A percentile compares a stretch with the other conserved stretches of the same genome.
Evolutionary conservation across 306 rosid genomes (phyloP).

Genomic region (Amphicarpaea edgeworthii): DNA sequence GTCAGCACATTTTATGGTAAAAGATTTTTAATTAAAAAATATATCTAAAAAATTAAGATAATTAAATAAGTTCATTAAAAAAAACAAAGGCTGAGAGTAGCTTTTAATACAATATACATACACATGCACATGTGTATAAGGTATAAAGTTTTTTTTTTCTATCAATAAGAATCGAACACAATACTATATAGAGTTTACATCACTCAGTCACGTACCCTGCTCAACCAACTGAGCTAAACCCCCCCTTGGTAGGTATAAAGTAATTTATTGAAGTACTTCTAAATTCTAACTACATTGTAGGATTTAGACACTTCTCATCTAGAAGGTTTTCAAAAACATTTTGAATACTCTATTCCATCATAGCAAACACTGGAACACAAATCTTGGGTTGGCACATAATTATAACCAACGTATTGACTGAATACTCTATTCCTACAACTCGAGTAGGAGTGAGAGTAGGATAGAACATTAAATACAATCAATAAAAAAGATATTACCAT

Average conservation of each 20-base stretch:
- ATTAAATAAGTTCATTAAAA: background rate
- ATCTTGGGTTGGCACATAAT: background rate
- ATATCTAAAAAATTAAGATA: background rate
- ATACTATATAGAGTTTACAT: too few species aligned
- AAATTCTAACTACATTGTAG: background rate
- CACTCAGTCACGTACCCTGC: too few species aligned
- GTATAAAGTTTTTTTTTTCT: too few species aligned
- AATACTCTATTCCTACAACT: background rate
- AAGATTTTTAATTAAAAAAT: background rate
- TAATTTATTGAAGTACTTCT: background rate
- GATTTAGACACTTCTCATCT: background rate
- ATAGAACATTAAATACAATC: slow-evolving; percentile 31
- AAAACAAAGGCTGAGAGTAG: background rate
- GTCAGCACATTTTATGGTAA: background rate
- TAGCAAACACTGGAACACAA: background rate
- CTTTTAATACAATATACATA: background rate
- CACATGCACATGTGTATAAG: background rate
- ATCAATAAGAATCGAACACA: too few species aligned
- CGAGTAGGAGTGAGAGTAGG: slow-evolving; percentile 6
- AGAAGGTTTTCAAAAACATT: slow-evolving; percentile 12
- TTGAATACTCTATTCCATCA: background rate
- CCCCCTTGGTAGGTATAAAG: too few species aligned
- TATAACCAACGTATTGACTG: background rate
- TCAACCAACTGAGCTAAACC: too few species aligned
- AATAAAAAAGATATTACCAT: slow-evolving; percentile 62